A percentile compares a stretch with the other conserved stretches of the same genome.
Conservation (phyloP, 169 alveolate species). For the Plasmodium cynomolgi region DNA sequence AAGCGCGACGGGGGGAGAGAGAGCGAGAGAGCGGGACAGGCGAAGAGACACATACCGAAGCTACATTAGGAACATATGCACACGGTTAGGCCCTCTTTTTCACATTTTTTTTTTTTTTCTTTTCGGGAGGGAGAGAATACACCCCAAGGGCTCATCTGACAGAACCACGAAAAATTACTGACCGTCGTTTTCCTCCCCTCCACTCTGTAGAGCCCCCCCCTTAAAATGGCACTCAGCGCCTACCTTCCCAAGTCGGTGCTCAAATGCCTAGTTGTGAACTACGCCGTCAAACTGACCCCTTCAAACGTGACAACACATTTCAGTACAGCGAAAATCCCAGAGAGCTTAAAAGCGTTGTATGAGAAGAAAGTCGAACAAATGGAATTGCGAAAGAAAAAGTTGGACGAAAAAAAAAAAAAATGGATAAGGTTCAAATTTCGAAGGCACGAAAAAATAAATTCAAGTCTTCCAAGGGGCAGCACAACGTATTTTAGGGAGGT, state of each 20-base stretch:
- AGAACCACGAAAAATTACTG: neutral
- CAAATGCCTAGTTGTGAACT: neutral
- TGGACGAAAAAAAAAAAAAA: slow-evolving; percentile 63
- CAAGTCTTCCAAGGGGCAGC: slow-evolving; percentile 73
- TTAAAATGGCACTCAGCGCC: neutral
- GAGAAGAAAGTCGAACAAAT: slow-evolving; percentile 70
- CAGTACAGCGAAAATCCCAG: slow-evolving; percentile 53
- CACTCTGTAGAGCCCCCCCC: neutral
- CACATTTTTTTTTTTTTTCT: too few relatives aligned
- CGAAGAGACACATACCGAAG: neutral
- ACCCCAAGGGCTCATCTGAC: neutral
- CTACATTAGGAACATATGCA: neutral
- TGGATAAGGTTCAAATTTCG: slow-evolving; percentile 52
- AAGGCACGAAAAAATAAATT: slow-evolving; percentile 65
- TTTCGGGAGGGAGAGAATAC: neutral
- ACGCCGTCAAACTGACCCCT: neutral
- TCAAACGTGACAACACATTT: neutral
- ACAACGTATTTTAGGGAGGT: slow-evolving; percentile 33
- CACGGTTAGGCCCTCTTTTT: neutral
- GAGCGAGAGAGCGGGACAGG: neutral
- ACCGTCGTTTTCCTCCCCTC: neutral
- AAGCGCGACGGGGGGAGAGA: neutral
- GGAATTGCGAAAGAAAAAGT: slow-evolving; percentile 44
- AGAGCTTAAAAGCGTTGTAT: slow-evolving; percentile 44
- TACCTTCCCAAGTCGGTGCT: neutral